Conservation (phyloP, 768 basidiomycete species). For the Russula foetens region DNA sequence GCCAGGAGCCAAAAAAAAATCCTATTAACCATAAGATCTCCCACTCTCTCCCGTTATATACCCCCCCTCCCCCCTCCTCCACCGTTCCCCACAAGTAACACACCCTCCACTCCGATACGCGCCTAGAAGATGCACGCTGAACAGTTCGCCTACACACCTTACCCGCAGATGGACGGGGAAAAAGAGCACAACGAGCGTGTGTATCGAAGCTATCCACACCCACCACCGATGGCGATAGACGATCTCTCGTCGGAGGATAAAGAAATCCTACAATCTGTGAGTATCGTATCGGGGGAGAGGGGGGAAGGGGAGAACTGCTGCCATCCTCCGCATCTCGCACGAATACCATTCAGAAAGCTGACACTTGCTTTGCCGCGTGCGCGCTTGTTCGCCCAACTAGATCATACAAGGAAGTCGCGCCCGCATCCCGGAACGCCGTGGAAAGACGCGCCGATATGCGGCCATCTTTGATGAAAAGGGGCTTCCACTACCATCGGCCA, state of each 20-base stretch:
- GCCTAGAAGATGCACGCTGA: constrained; percentile 2
- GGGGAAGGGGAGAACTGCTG: too few species aligned
- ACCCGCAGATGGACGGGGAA: constrained; percentile 8
- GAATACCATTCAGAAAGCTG: neutral
- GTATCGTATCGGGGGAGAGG: neutral
- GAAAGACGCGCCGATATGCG: constrained; percentile 17
- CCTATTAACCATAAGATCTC: neutral
- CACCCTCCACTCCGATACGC: neutral
- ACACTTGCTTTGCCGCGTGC: neutral
- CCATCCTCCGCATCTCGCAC: neutral
- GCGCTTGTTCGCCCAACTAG: neutral
- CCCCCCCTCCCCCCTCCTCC: neutral
- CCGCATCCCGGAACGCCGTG: constrained; percentile 10
- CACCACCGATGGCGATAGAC: constrained; percentile 4
- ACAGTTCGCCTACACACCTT: neutral
- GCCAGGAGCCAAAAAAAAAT: neutral
- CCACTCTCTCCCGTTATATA: neutral
- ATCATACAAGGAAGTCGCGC: constrained; percentile 8
- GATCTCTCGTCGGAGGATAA: constrained; percentile 1
- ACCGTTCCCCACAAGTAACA: neutral
- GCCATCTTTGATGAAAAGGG: constrained; percentile 18
- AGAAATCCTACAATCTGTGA: constrained; percentile 8
- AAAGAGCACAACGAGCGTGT: neutral
- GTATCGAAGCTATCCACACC: constrained; percentile 6
- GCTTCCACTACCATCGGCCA: constrained; percentile 14